phyloP scores from a whole-genome alignment of 257 asterid genomes.

The Lycium ferocissimum region DNA sequence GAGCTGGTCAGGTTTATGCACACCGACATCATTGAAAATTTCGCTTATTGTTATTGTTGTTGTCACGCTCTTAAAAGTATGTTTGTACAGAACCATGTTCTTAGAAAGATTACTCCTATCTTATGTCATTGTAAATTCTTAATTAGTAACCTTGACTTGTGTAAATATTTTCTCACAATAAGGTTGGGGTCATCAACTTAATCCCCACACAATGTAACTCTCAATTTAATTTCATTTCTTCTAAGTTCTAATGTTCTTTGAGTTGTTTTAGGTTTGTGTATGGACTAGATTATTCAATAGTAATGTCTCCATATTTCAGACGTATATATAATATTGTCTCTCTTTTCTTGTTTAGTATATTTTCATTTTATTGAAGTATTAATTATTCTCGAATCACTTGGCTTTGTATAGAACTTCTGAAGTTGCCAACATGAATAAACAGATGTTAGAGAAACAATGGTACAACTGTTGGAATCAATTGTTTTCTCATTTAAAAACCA shows the following conservation, averaged over 20 bases:
- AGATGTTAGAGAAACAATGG: no score
- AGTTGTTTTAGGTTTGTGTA: background rate
- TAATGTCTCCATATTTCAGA: background rate
- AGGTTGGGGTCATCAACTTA: background rate
- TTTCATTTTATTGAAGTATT: background rate
- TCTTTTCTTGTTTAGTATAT: background rate
- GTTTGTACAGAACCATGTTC: background rate
- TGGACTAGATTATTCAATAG: background rate
- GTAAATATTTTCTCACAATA: background rate
- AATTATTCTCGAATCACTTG: no score
- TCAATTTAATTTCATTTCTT: background rate
- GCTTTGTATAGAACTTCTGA: no score
- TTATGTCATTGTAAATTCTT: background rate
- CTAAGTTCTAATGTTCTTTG: background rate
- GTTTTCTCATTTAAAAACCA: no score
- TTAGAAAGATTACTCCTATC: background rate
- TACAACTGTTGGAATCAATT: no score
- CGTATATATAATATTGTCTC: background rate
- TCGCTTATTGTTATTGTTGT: background rate
- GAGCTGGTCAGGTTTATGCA: background rate
- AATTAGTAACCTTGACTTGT: background rate
- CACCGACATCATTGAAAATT: background rate
- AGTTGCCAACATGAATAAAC: no score
- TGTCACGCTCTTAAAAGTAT: background rate
- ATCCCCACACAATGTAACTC: background rate